Conservation (phyloP, 208 protist species). For the Wallacemonas rigidus region DNA sequence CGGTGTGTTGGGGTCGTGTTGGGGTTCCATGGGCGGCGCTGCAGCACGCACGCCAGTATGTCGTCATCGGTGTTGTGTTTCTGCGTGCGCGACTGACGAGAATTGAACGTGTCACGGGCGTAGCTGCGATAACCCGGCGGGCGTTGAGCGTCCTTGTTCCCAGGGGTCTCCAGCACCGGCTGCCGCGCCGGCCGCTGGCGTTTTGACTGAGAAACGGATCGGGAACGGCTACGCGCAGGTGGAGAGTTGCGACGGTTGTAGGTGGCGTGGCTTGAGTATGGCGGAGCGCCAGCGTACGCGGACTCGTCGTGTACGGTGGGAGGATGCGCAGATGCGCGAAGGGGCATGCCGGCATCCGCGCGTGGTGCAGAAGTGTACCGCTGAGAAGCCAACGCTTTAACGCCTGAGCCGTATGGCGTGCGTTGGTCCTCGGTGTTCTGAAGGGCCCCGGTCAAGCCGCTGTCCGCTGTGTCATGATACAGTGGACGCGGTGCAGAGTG, state of each 20-base stretch:
- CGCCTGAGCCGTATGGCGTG: background rate
- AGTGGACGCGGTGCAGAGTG: constrained; percentile 7
- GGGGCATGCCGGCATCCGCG: background rate
- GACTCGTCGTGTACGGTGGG: background rate
- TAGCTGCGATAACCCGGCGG: constrained; percentile 10
- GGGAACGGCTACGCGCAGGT: no score
- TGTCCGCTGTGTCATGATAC: background rate
- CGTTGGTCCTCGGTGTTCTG: background rate
- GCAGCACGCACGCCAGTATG: background rate
- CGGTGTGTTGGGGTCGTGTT: background rate
- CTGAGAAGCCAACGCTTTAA: background rate
- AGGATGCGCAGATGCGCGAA: background rate
- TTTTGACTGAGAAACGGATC: no score
- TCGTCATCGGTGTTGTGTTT: constrained; percentile 9
- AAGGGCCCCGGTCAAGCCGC: background rate
- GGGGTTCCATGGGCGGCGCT: constrained; percentile 9
- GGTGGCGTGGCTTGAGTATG: no score
- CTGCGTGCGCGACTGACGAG: constrained; percentile 9
- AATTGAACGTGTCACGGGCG: constrained; percentile 14
- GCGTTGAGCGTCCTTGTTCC: background rate
- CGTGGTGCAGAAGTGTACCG: constrained; percentile 11
- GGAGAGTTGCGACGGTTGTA: no score
- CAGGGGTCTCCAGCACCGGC: constrained; percentile 5
- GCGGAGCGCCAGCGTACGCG: no score
- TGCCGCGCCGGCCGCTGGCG: background rate